phyloP scores from a whole-genome alignment of 1,284 basidiomycete species.

The Xerocomus minutiporus region DNA sequence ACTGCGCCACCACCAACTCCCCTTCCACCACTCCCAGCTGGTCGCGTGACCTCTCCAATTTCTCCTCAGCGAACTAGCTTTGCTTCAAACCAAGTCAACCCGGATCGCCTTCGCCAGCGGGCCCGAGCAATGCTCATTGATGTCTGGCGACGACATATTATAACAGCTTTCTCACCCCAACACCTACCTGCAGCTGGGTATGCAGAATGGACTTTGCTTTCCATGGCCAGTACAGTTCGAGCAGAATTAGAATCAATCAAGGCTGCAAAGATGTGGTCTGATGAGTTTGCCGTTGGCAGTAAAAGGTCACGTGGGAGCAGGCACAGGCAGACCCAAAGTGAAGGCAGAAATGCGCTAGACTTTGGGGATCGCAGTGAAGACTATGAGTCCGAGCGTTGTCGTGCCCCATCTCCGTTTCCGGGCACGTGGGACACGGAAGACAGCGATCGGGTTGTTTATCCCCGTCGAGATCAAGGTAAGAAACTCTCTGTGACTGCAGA shows the following conservation, averaged over 20 bases:
- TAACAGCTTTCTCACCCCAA: slow-evolving; percentile 43
- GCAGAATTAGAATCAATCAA: slow-evolving; percentile 21
- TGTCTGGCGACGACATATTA: slow-evolving; percentile 63
- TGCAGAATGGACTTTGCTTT: slow-evolving; percentile 24
- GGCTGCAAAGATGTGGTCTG: background rate
- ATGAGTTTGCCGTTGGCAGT: background rate
- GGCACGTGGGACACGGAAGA: slow-evolving; percentile 14
- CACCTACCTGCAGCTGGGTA: slow-evolving; percentile 29
- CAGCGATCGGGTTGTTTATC: slow-evolving; percentile 27
- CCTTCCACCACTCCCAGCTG: slow-evolving; percentile 21
- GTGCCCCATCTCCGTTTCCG: slow-evolving; percentile 25
- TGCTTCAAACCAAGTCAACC: slow-evolving; percentile 28
- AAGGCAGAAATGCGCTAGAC: slow-evolving; percentile 30
- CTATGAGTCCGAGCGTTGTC: slow-evolving; percentile 11
- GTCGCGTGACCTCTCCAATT: slow-evolving; percentile 10
- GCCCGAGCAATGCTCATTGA: slow-evolving; percentile 76
- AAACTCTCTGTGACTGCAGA: background rate
- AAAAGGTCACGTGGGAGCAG: slow-evolving; percentile 1
- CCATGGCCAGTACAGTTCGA: slow-evolving; percentile 16
- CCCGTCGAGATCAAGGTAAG: slow-evolving; percentile 25
- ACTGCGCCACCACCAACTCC: slow-evolving; percentile 29
- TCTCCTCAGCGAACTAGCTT: slow-evolving; percentile 7
- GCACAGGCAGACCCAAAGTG: slow-evolving; percentile 24
- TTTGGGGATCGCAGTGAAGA: slow-evolving; percentile 24
- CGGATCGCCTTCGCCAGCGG: slow-evolving; percentile 52